Conservation (phyloP, 2,329 filamentous ascomycete species). For the Aspergillus pseudonomiae region DNA sequence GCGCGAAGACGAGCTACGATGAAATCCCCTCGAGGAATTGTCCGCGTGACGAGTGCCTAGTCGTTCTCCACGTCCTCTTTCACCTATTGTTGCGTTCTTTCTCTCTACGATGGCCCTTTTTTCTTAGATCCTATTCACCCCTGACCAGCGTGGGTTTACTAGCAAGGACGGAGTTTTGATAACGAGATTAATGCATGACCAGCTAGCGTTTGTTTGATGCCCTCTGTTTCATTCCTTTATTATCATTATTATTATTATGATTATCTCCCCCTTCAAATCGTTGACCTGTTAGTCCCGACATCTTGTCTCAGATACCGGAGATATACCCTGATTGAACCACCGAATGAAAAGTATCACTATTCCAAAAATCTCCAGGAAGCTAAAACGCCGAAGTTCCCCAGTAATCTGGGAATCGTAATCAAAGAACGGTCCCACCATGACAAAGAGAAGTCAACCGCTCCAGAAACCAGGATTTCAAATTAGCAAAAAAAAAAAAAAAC, state of each 20-base stretch:
- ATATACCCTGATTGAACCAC: background rate
- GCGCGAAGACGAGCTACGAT: conserved; percentile 20
- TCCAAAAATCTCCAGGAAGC: background rate
- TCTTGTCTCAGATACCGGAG: background rate
- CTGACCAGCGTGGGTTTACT: background rate
- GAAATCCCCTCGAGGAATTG: conserved; percentile 8
- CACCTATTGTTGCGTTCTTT: background rate
- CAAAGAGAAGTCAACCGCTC: background rate
- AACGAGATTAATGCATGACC: background rate
- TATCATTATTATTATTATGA: background rate
- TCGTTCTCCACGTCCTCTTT: background rate
- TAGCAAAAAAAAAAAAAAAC: background rate
- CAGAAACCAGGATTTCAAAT: background rate
- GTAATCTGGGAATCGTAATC: background rate
- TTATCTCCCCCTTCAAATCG: background rate
- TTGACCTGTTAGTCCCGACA: background rate
- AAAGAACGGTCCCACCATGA: background rate
- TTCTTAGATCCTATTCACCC: background rate
- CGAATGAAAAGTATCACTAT: background rate
- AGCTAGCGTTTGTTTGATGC: background rate
- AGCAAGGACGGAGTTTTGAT: background rate
- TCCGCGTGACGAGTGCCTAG: conserved; percentile 4
- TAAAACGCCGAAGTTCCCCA: background rate
- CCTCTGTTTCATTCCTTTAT: background rate
- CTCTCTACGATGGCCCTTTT: conserved; percentile 7